These are phyloP conservation scores for Blumeria hordei DNA, from an alignment of 2,329 filamentous ascomycete species.

Conservation along the genomic window DNA sequence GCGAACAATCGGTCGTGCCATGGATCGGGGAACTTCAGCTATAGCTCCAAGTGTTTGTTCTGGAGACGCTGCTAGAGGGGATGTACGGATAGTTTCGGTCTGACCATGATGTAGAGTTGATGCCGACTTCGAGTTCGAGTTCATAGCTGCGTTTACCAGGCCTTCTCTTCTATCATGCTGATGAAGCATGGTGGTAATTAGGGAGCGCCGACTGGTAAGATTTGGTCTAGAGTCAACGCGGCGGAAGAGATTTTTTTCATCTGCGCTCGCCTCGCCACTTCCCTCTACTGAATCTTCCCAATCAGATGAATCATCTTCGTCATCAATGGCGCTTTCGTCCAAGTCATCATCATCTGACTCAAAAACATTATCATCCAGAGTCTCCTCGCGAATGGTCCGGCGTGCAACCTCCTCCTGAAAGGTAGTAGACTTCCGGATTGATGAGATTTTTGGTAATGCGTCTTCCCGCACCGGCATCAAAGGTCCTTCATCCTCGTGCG, in stretches of 20 bases:
- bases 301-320: slow-evolving; percentile 33
- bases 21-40: slow-evolving; percentile 29
- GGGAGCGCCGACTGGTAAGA: slow-evolving; percentile 61
- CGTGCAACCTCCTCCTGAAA: slow-evolving; percentile 57
- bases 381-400: slow-evolving; percentile 34
- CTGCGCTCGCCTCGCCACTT: slow-evolving; percentile 59
- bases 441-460: not conserved
- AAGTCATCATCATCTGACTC: slow-evolving; percentile 42
- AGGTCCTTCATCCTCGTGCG: slow-evolving; percentile 44
- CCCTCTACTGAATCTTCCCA: slow-evolving; percentile 50
- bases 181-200: slow-evolving; percentile 74
- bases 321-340: slow-evolving; percentile 63
- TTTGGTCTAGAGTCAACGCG: slow-evolving; percentile 75
- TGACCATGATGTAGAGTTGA: slow-evolving; percentile 24
- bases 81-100: slow-evolving; percentile 32
- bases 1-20: slow-evolving; percentile 54
- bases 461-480: not conserved
- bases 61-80: slow-evolving; percentile 28
- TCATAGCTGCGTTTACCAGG: slow-evolving; percentile 37
- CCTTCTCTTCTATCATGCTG: slow-evolving; percentile 49
- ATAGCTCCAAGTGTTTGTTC: slow-evolving; percentile 18
- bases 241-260: slow-evolving; percentile 62
- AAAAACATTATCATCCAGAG: slow-evolving; percentile 28
- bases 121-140: slow-evolving; percentile 16
- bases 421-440: slow-evolving; percentile 17